Evolutionary conservation across 2,329 filamentous ascomycete species (phyloP), one percentile per base, ranked within the genome.

Genomic region (Atkinsonella hypoxylon): DNA sequence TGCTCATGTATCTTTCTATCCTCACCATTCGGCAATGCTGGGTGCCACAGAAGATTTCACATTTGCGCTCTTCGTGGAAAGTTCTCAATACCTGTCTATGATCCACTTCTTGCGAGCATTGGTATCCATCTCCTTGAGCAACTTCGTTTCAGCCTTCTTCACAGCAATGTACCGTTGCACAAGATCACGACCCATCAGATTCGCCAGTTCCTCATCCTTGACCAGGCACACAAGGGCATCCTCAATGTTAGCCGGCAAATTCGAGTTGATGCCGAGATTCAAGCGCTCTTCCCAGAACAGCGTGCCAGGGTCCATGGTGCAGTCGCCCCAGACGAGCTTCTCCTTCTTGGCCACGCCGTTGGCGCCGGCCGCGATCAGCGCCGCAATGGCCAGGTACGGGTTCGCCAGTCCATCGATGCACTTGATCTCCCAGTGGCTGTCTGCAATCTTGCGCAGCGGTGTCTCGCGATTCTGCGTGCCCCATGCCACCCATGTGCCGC

Each of bases 371-470:
- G 61, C 56, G 2, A 69, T 40, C 2, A 69, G 53, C 18, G 64
- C 64, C 8, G 64, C 56, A 47, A 67, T 48, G 17, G 64, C 83
- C 1, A 94, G 65, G 61, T 93, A 94, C 49, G 82, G 78, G 61
- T 94, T 94, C 3, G 87, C 85, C 17, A 89, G 67, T 0, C 87
- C 88, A 59, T 94, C 88, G n/a, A 91, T 61, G 50, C 77, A 80
- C 60, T 88, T 84, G 20, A 94, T 58, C 66, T 94, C 88, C 84
- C 87, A 94, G 60, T 88, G 83, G 18, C 79, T 81, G 2, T 64
- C 69, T 3, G 70, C 69, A 45, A 89, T 76, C 62, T 84, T 82
- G 12, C 87, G 77, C 10, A 94, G 70, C 0, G 87, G 83, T 4
- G 80, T 74, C 68, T 91, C 86, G 17, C 85, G 80, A 64, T 93